phyloP scores from a whole-genome alignment of 208 protist species.

The Trypanosomatidae sp. region DNA sequence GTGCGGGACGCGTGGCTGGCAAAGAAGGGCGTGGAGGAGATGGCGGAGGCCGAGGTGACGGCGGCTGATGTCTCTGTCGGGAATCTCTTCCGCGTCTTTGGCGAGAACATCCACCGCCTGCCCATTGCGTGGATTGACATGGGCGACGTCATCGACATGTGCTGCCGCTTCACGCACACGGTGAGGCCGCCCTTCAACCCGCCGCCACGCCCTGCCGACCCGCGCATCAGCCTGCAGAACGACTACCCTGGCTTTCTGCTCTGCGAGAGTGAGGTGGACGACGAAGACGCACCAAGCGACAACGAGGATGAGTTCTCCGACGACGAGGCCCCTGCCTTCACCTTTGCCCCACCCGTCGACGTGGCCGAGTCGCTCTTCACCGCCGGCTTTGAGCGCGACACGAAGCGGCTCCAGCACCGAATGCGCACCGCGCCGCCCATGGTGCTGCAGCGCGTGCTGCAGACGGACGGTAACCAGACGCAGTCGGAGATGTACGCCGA shows the following conservation, averaged over 20 bases:
- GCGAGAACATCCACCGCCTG: conserved; percentile 81
- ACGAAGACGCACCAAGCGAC: conserved; percentile 82
- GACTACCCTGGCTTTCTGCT: conserved; percentile 90
- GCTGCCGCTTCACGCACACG: conserved; percentile 62
- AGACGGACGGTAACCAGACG: conserved; percentile 74
- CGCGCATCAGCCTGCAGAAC: conserved; percentile 83
- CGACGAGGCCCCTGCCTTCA: conserved; percentile 87
- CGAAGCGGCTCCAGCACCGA: conserved; percentile 83
- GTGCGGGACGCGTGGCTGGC: conserved; percentile 78
- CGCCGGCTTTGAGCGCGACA: conserved; percentile 85
- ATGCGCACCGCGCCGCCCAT: conserved; percentile 88
- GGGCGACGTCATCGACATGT: conserved; percentile 92
- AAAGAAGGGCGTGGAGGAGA: conserved; percentile 61
- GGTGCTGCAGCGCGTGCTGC: conserved; percentile 72
- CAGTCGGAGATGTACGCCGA: conserved; percentile 77
- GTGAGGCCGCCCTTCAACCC: conserved; percentile 78
- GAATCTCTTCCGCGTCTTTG: conserved; percentile 76
- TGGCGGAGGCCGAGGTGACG: conserved; percentile 55
- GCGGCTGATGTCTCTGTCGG: conserved; percentile 59
- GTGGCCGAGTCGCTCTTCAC: conserved; percentile 83
- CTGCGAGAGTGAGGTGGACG: conserved; percentile 87
- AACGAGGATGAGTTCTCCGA: conserved; percentile 90
- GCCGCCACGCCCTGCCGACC: conserved; percentile 84
- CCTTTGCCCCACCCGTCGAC: conserved; percentile 86
- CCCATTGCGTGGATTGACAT: conserved; percentile 93